Evolutionary conservation across 768 basidiomycete genomes (phyloP).

Genomic region (Amanita brunnescens): DNA sequence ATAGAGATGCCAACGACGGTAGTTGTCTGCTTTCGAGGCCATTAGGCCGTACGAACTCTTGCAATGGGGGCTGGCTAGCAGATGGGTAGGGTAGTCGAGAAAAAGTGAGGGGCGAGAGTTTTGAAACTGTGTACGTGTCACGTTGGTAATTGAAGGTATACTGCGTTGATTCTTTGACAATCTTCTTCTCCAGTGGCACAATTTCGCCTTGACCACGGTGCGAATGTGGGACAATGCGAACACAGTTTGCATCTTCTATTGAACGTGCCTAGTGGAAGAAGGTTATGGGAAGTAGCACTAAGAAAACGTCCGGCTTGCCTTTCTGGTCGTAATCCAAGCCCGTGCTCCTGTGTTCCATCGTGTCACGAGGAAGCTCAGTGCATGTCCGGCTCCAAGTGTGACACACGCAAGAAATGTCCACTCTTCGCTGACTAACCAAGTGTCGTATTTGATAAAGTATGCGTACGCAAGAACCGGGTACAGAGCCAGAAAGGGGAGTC

Average conservation of each 20-base stretch:
- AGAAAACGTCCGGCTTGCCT: conserved; percentile 31
- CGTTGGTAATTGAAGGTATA: conserved; percentile 93
- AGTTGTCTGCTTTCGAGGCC: conserved; percentile 44
- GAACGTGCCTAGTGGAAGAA: conserved; percentile 39
- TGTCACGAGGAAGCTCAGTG: conserved; percentile 86
- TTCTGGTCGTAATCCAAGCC: conserved; percentile 71
- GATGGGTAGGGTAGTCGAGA: conserved; percentile 83
- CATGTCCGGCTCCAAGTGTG: conserved; percentile 76
- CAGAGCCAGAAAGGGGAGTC: conserved; percentile 67
- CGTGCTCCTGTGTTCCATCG: conserved; percentile 79
- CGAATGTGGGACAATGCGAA: conserved; percentile 70
- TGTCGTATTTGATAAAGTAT: conserved; percentile 85
- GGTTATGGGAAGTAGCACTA: conserved; percentile 1
- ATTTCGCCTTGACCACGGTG: conserved; percentile 90
- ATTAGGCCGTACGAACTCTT: conserved; percentile 51
- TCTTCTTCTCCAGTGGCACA: conserved; percentile 61
- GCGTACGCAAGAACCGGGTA: conserved; percentile 85
- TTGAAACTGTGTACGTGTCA: conserved; percentile 77
- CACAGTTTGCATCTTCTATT: conserved; percentile 66
- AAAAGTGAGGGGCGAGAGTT: conserved; percentile 54
- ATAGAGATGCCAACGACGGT: conserved; percentile 50
- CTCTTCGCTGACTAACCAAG: conserved; percentile 88
- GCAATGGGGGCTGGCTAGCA: conserved; percentile 57
- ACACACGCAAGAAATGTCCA: conserved; percentile 97
- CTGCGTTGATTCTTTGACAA: conserved; percentile 42